phyloP scores from a whole-genome alignment of 2,329 filamentous ascomycete species.

The Ploettnerulaceae sp. region DNA sequence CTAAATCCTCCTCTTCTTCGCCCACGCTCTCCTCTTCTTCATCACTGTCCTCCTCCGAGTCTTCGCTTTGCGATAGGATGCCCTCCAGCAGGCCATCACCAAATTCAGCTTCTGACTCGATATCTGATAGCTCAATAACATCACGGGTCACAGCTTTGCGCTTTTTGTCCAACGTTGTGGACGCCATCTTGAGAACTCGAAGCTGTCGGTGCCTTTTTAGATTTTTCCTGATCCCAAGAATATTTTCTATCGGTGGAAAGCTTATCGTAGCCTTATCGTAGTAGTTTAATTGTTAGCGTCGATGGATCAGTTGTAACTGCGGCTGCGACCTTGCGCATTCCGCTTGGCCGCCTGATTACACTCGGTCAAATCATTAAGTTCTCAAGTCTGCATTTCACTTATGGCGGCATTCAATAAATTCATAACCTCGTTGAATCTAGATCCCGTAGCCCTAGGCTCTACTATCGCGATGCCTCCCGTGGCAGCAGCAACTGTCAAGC shows the following conservation, averaged over 20 bases:
- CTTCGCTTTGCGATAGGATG: slow-evolving; percentile 52
- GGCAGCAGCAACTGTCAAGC: slow-evolving; percentile 39
- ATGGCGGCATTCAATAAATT: slow-evolving; percentile 17
- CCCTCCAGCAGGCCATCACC: slow-evolving; percentile 50
- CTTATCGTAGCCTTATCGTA: too few relatives aligned
- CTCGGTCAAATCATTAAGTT: too few relatives aligned
- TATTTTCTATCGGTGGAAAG: not conserved
- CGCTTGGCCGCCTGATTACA: not conserved
- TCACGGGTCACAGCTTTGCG: slow-evolving; percentile 59
- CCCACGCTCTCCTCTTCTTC: slow-evolving; percentile 43
- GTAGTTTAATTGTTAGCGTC: too few relatives aligned
- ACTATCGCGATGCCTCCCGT: slow-evolving; percentile 16
- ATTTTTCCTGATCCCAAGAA: slow-evolving; percentile 15
- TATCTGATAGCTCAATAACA: slow-evolving; percentile 43
- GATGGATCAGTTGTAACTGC: too few relatives aligned
- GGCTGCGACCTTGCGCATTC: too few relatives aligned
- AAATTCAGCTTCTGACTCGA: slow-evolving; percentile 58
- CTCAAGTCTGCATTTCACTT: too few relatives aligned
- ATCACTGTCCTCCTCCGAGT: slow-evolving; percentile 48
- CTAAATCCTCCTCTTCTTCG: slow-evolving; percentile 40
- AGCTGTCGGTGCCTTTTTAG: slow-evolving; percentile 16
- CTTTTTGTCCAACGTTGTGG: slow-evolving; percentile 40
- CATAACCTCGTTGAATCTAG: slow-evolving; percentile 19
- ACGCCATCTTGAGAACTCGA: slow-evolving; percentile 27
- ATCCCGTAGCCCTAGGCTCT: slow-evolving; percentile 17